Evolutionary conservation across 352 stramenopile species (phyloP), one percentile per base, ranked within the genome.

Genomic region (Plasmopara muralis): DNA sequence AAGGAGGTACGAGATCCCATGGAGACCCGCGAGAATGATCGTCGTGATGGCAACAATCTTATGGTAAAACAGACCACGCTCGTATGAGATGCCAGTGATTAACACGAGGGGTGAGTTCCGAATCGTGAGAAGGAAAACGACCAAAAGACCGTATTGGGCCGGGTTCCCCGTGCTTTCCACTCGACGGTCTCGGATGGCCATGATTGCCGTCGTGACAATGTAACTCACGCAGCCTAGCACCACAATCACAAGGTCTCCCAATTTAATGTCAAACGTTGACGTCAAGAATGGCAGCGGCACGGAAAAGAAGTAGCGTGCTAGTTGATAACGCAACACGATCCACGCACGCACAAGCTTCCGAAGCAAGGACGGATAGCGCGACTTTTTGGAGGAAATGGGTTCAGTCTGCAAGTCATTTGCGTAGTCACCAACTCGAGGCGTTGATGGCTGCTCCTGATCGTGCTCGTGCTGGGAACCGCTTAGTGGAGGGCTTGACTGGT

Each of bases 61-160:
- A 62, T 82, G 73, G 56, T 82, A 82, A 14, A 77, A 63, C 14
- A 84, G 42, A 43, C 53, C 66, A 4, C 73, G 70, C 38, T 84
- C 73, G 47, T 76, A 84, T 2, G 73, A 66, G 14, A 84, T 58
- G 1, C 70, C 73, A 4, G 68, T 80, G 30, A 69, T 20, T 6
- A 43, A 31, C n/a, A 77, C 50, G 12, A 84, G 59, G 25, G 70
- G 50, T 25, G 64, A 68, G 44, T 84, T 82, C 37, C 73, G 68
- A 4, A 84, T 55, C 0, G 68, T 57, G 0, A 84, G 47, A 6
- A 66, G 50, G 47, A 82, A 77, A 4, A 72, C 58, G 15, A 77
- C 5, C 13, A 73, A 39, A 31, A 84, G 53, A 8, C 60, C 57
- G 43, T 74, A 44, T 5, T 56, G 54, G 8, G 73, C 64, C 7